Base-by-base conservation (phyloP, 768 basidiomycete species). In the Cyathus striatus region DNA sequence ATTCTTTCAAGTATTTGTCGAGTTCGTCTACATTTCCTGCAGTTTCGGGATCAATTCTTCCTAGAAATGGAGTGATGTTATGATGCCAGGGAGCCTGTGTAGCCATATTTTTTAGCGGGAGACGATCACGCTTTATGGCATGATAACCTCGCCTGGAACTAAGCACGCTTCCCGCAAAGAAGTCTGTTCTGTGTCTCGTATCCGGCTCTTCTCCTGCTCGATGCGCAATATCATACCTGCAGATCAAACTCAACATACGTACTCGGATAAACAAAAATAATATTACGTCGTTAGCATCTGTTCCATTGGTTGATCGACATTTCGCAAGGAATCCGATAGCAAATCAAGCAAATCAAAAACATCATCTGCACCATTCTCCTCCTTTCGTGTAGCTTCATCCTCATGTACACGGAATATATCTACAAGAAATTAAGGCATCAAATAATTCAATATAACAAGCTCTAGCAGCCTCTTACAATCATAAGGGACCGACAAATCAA, bases 191-290 rank as follows among this genome's bases (percentile, higher is more conserved):
- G 1, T 69, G 67, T 3, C 63, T 44, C 20, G 63, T 46, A 10
- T 42, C 30, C 1, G 77, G 75, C 47, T 78, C 75, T 9, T 70
- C 66, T 7, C 76, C 76, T 16, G 76, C 63, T 23, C 73, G 69
- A 49, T 81, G 76, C 2, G 76, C 67, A 20, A 85, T 57, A 53
- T 91, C 88, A 46, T 73, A 79, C 12, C 88, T 89, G 45, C 20
- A 40, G 41, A 26, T 26, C 14, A 7, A 10, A n/a, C 17, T 26
- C 12, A 25, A 33, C 32, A 42, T 34, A 30, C 43, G 17, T 17
- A 23, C 3, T 6, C 22, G 35, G n/a, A 18, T 21, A 38, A 38
- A 25, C 20, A 30, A 23, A 23, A 23, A 30, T 30, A 40, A 12
- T 52, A 65, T 49, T 49, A 90, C 88, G 68, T 72, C 21, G 83